A percentile compares a stretch with the other conserved stretches of the same genome.
These are phyloP conservation scores for Zalaria obscura DNA, from an alignment of 2,329 filamentous ascomycete genomes.

Conservation along the genomic window DNA sequence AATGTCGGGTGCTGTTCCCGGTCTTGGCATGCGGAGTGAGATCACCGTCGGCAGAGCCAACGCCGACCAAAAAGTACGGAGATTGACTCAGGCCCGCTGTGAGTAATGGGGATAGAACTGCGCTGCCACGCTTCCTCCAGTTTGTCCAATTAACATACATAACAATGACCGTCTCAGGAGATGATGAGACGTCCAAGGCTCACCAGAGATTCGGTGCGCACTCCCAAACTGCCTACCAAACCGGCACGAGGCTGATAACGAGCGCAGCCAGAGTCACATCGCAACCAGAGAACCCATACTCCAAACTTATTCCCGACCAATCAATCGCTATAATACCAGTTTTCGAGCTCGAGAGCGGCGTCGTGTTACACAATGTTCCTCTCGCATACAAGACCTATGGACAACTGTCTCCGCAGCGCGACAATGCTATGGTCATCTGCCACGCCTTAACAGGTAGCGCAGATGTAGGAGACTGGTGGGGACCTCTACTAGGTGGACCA, in stretches of 20 bases:
- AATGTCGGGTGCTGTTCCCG: too few species aligned
- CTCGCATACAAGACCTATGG: slow-evolving; percentile 52
- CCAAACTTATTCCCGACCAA: slow-evolving; percentile 75
- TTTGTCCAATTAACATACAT: background rate
- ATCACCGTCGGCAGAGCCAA: too few species aligned
- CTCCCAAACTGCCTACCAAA: background rate
- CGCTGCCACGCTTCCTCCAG: background rate
- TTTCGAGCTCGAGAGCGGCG: slow-evolving; percentile 88
- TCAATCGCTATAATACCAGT: slow-evolving; percentile 72
- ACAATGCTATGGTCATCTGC: slow-evolving; percentile 58
- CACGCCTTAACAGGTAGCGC: slow-evolving; percentile 77
- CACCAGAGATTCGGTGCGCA: slow-evolving; percentile 4
- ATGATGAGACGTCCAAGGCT: background rate
- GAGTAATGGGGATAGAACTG: too few species aligned
- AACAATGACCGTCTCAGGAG: background rate
- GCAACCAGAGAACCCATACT: slow-evolving; percentile 87
- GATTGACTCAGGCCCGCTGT: too few species aligned
- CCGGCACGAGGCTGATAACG: background rate
- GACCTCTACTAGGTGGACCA: slow-evolving; percentile 62
- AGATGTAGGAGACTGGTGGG: slow-evolving; percentile 82
- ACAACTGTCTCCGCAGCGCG: slow-evolving; percentile 36
- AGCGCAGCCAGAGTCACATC: slow-evolving; percentile 22
- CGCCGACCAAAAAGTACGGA: too few species aligned
- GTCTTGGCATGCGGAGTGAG: too few species aligned
- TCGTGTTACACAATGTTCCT: slow-evolving; percentile 60